These are phyloP conservation scores for Vitis hybrid DNA, from an alignment of 177 flowering plant species.

Conservation along the genomic window DNA sequence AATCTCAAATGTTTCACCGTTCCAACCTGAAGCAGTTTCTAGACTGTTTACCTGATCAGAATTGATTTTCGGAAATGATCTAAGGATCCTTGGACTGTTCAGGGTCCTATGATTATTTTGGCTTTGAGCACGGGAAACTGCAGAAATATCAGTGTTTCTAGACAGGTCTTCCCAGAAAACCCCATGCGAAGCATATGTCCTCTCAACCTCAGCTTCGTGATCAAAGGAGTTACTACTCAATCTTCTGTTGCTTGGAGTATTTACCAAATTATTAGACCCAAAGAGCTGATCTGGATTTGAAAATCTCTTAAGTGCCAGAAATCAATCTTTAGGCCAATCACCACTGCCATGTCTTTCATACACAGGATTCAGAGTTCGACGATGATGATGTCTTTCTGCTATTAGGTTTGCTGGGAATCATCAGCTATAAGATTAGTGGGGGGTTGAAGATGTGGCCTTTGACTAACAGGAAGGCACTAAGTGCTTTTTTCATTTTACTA, in stretches of 20 bases:
- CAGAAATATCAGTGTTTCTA: conserved; percentile 29
- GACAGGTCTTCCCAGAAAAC: conserved; percentile 31
- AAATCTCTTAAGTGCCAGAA: conserved; percentile 28
- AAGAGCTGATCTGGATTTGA: conserved; percentile 32
- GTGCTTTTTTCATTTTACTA: too few relatives aligned
- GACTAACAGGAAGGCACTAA: too few relatives aligned
- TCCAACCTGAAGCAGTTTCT: too few relatives aligned
- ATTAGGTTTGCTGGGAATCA: too few relatives aligned
- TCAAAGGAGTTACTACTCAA: conserved; percentile 22
- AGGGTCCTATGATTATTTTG: conserved; percentile 38
- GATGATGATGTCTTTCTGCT: too few relatives aligned
- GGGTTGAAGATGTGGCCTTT: too few relatives aligned
- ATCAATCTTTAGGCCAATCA: conserved; percentile 57
- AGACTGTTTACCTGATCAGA: conserved; percentile 20
- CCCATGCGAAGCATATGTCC: conserved; percentile 15
- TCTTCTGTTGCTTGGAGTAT: conserved; percentile 27
- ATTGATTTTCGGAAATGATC: conserved; percentile 19
- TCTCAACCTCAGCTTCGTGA: conserved; percentile 39
- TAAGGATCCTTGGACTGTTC: conserved; percentile 35
- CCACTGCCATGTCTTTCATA: conserved; percentile 85
- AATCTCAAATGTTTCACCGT: too few relatives aligned
- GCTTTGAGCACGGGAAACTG: conserved; percentile 42
- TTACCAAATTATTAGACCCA: conserved; percentile 32
- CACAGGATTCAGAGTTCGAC: too few relatives aligned
- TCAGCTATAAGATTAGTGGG: too few relatives aligned